Evolutionary conservation across 1,284 basidiomycete species (phyloP).

Genomic region (Ustilago bromivora): DNA sequence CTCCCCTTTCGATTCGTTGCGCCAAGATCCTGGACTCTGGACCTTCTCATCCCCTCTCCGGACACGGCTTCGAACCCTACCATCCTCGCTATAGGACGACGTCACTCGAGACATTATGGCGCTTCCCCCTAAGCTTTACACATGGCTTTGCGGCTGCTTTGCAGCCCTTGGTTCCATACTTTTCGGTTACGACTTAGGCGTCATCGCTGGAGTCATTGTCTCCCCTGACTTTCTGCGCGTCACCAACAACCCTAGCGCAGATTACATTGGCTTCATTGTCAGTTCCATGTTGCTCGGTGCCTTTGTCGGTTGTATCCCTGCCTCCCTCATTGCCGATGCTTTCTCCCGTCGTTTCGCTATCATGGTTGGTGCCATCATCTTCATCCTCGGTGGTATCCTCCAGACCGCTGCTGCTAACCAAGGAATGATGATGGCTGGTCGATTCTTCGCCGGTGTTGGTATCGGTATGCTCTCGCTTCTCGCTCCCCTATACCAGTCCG

Average conservation of each 20-base stretch:
- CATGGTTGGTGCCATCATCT: slow-evolving; percentile 70
- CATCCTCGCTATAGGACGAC: background rate
- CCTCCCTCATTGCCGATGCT: slow-evolving; percentile 67
- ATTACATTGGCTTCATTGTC: slow-evolving; percentile 72
- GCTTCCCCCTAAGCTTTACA: slow-evolving; percentile 68
- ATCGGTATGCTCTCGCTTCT: slow-evolving; percentile 75
- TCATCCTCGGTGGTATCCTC: slow-evolving; percentile 74
- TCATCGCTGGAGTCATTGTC: slow-evolving; percentile 71
- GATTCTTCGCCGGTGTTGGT: slow-evolving; percentile 75
- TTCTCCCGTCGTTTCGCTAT: slow-evolving; percentile 70
- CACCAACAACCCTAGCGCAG: slow-evolving; percentile 67
- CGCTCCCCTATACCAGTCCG: slow-evolving; percentile 75
- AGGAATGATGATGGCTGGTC: slow-evolving; percentile 76
- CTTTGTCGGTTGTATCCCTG: slow-evolving; percentile 70
- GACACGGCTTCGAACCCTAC: background rate
- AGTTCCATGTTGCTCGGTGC: slow-evolving; percentile 65
- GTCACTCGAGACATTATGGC: slow-evolving; percentile 50
- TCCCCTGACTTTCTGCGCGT: slow-evolving; percentile 70
- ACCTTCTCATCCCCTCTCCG: background rate
- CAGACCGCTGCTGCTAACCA: slow-evolving; percentile 74
- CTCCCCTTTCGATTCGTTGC: background rate
- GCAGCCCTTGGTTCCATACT: slow-evolving; percentile 70
- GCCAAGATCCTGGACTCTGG: slow-evolving; percentile 1
- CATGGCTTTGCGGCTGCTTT: slow-evolving; percentile 74
- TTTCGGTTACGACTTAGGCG: slow-evolving; percentile 69